Evolutionary conservation across 768 basidiomycete genomes (phyloP).

Genomic region (Calocybe indica): DNA sequence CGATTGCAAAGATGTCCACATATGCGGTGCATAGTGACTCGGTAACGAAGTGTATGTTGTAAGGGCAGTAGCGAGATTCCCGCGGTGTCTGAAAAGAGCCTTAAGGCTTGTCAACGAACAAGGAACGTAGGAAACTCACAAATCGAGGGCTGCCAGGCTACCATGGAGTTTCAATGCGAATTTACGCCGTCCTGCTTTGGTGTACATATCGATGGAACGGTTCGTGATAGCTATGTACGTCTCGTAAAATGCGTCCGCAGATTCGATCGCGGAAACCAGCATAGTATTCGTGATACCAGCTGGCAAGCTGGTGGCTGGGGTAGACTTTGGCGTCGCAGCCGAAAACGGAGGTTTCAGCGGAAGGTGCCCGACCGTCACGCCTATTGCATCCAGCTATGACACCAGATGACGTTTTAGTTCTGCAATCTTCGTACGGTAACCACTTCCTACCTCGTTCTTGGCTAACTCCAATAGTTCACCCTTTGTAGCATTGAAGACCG

Average conservation of each 20-base stretch:
- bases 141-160: conserved; percentile 80
- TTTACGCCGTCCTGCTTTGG: conserved; percentile 75
- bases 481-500: conserved; percentile 65
- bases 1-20: conserved; percentile 76
- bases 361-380: conserved; percentile 66
- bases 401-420: conserved; percentile 1
- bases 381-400: conserved; percentile 77
- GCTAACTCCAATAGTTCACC: conserved; percentile 92
- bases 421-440: neutral
- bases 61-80: conserved; percentile 55
- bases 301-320: conserved; percentile 14
- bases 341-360: conserved; percentile 72
- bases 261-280: conserved; percentile 50
- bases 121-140: conserved; percentile 44
- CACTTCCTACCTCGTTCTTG: conserved; percentile 62
- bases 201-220: conserved; percentile 80
- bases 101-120: neutral
- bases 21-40: conserved; percentile 77
- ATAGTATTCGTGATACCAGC: conserved; percentile 52
- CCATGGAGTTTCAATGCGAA: conserved; percentile 85
- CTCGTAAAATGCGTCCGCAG: conserved; percentile 64
- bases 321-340: conserved; percentile 28
- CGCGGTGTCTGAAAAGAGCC: conserved; percentile 50
- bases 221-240: conserved; percentile 73
- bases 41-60: conserved; percentile 76